Percentiles rank a stretch among this genome's conserved stretches.
Conservation (phyloP, 129 eudicot species). For the Apium graveolens region DNA sequence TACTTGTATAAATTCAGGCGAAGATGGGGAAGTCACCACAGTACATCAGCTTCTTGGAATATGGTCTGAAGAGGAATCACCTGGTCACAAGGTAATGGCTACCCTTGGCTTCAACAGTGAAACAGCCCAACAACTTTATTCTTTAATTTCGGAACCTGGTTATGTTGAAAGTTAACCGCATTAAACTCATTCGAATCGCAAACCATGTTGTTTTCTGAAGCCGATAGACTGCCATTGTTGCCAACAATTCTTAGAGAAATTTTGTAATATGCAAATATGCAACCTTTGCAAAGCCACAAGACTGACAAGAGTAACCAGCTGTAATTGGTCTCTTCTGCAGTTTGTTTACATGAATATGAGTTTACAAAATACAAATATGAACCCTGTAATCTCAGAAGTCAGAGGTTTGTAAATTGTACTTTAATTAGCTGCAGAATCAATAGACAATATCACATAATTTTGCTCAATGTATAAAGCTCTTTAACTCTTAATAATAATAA, state of each 20-base stretch:
- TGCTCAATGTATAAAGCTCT: not conserved
- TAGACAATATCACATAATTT: not conserved
- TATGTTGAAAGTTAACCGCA: constrained; percentile 33
- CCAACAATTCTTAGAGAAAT: not conserved
- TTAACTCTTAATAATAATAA: not conserved
- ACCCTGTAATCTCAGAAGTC: not conserved
- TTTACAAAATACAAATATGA: not conserved
- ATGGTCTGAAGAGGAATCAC: constrained; percentile 59
- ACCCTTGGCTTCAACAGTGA: constrained; percentile 52
- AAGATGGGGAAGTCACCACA: constrained; percentile 53
- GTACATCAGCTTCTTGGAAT: constrained; percentile 64
- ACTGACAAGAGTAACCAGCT: not conserved
- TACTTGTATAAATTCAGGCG: constrained; percentile 34
- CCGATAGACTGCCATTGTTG: not conserved
- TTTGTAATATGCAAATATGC: not conserved
- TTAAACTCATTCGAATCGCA: not conserved
- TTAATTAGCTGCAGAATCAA: not conserved
- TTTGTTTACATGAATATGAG: not conserved
- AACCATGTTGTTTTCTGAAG: not conserved
- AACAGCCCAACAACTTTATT: constrained; percentile 44
- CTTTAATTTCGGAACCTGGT: constrained; percentile 49
- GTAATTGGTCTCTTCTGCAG: constrained; percentile 1
- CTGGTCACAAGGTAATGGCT: constrained; percentile 60
- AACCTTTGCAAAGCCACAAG: not conserved
- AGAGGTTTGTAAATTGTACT: not conserved